Evolutionary conservation across 2,329 filamentous ascomycete species (phyloP).

Genomic region (Neophaeococcomyces aloes): DNA sequence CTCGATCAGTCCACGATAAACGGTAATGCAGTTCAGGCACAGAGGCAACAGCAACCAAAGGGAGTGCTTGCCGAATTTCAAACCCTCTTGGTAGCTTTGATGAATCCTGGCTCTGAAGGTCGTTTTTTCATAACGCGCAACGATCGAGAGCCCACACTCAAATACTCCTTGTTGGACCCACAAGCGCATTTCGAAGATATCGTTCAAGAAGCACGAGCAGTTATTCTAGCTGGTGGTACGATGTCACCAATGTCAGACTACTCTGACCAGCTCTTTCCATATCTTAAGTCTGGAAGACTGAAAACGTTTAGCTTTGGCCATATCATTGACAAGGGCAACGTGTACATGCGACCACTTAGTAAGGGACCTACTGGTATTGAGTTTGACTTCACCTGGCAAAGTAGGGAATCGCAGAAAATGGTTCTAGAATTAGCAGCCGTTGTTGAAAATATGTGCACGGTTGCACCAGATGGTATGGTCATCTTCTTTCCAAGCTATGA

Average conservation of each 20-base stretch:
- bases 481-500: conserved; percentile 94
- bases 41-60: conserved; percentile 3
- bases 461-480: conserved; percentile 80
- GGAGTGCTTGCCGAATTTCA: conserved; percentile 51
- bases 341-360: conserved; percentile 65
- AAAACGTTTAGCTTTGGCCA: conserved; percentile 85
- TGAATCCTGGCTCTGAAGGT: conserved; percentile 66
- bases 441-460: conserved; percentile 58
- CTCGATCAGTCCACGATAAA: conserved; percentile 24
- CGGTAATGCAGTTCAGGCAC: conserved; percentile 27
- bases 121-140: conserved; percentile 47
- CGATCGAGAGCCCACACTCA: conserved; percentile 49
- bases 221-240: conserved; percentile 86
- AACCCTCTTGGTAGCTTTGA: conserved; percentile 66
- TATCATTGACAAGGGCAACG: conserved; percentile 72
- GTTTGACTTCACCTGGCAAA: conserved; percentile 84
- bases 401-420: conserved; percentile 57
- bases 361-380: conserved; percentile 38
- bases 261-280: conserved; percentile 71
- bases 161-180: conserved; percentile 82
- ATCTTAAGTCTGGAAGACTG: conserved; percentile 52
- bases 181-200: conserved; percentile 85
- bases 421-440: conserved; percentile 64
- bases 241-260: conserved; percentile 98
- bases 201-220: conserved; percentile 69